A percentile compares a stretch with the other conserved stretches of the same genome.
phyloP scores from a whole-genome alignment of 371 early-diverging fungal genomes.

The Synchytrium microbalum region DNA sequence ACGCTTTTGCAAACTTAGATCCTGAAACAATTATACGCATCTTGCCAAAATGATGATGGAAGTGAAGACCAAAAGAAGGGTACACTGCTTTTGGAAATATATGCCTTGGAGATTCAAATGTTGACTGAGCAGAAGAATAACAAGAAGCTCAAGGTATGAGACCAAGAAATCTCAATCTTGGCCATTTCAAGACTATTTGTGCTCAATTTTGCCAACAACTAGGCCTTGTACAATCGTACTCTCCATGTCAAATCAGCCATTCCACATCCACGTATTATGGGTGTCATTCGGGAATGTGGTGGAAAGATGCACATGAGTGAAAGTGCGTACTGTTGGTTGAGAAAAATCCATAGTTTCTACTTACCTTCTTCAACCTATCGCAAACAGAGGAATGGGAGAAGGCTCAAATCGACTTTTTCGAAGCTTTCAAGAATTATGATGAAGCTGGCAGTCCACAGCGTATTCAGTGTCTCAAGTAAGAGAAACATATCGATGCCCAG shows the following conservation, averaged over 20 bases:
- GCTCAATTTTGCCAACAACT: not conserved
- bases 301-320: constrained; percentile 97
- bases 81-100: constrained; percentile 82
- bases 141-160: constrained; percentile 69
- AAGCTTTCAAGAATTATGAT: constrained; percentile 94
- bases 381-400: constrained; percentile 75
- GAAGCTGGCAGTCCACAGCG: constrained; percentile 92
- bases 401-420: constrained; percentile 91
- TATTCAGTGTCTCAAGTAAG: constrained; percentile 83
- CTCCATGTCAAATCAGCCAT: constrained; percentile 84
- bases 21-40: constrained; percentile 58
- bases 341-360: constrained; percentile 6
- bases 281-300: constrained; percentile 89
- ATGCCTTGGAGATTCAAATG: constrained; percentile 90
- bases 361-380: not conserved
- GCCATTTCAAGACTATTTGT: not conserved
- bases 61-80: constrained; percentile 83
- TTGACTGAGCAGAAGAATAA: constrained; percentile 79
- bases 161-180: not conserved
- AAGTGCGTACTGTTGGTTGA: constrained; percentile 37
- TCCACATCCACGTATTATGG: constrained; percentile 93
- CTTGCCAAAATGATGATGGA: constrained; percentile 76
- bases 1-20: constrained; percentile 36
- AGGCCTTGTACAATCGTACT: constrained; percentile 80
- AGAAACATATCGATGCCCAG: too few relatives aligned